Evolutionary conservation across 2,329 filamentous ascomycete species (phyloP), one percentile per base, ranked within the genome.

Genomic region (Trichoderma asperellum): DNA sequence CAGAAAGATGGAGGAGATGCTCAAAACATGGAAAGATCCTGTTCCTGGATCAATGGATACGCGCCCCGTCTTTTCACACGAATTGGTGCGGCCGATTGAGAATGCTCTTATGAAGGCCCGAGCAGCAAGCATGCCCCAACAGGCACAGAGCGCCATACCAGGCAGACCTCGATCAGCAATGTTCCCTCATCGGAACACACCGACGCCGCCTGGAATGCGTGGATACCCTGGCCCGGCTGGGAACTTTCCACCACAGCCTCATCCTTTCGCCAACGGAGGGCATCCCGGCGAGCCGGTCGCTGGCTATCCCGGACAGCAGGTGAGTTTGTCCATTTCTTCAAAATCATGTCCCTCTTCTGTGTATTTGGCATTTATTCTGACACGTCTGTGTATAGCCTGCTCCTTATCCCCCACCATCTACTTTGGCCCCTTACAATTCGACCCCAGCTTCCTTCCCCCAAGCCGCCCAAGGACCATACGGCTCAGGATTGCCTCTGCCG

Each of bases 11-110:
- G 96, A 98, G 78, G 94, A 96, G 80, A 95, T 99, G 91, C 85
- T 99, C 74, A 94, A 92, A 80, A 99, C 96, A 0, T 99, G 96
- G 96, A 98, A 97, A 81, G 93, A 97, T 76, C 93, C 96, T 2
- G 94, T 98, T 16, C 94, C 95, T 1, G 96, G 95, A 60, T 97
- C 96, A 16, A 89, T 97, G 78, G 95, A 97, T 76, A 91, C 91
- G n/a, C 89, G 93, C 71, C 94, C 96, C 8, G 95, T 99, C 63
- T 99, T 99, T 77, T 88, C 93, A 34, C 86, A 89, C 49, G 94
- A 98, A 69, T 88, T 94, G 70, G 96, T 95, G 55, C 88, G 92
- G 64, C 92, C 93, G 55, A 98, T 99, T 74, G 96, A 99, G 80
- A 97, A 93, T 80, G 94, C 95, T 62, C 85, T 99, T 70, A 93